A percentile compares a stretch with the other conserved stretches of the same genome.
These are phyloP conservation scores for Phytophthora colocasiae DNA, from an alignment of 352 stramenopile genomes.

Conservation along the genomic window DNA sequence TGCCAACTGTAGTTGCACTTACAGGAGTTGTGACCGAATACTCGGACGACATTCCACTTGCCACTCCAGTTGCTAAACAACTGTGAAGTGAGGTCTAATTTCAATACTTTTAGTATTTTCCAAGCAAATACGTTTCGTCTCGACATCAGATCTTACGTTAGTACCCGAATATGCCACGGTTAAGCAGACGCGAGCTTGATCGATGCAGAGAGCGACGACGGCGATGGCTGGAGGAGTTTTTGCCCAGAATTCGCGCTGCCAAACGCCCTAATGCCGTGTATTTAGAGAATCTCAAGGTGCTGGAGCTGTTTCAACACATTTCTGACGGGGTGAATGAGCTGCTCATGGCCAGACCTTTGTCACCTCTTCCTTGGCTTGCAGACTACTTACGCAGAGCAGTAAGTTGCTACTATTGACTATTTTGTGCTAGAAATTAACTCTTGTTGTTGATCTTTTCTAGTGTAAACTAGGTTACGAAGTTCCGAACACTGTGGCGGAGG, in stretches of 20 bases:
- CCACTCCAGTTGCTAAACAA: too few species aligned
- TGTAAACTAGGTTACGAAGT: constrained; percentile 68
- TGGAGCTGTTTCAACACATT: constrained; percentile 61
- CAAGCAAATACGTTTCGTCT: too few species aligned
- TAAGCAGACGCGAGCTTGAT: constrained; percentile 25
- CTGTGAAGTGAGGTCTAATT: too few species aligned
- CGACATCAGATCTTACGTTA: too few species aligned
- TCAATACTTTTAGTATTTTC: too few species aligned
- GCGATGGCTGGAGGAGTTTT: constrained; percentile 36
- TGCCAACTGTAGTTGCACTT: too few species aligned
- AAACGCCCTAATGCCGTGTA: constrained; percentile 51
- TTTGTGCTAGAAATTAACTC: neutral
- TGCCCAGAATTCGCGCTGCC: constrained; percentile 36
- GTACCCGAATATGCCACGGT: constrained; percentile 16
- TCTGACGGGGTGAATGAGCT: constrained; percentile 53
- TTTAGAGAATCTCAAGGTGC: constrained; percentile 37
- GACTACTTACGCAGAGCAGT: constrained; percentile 69
- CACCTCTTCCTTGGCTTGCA: constrained; percentile 58
- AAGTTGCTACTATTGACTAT: neutral
- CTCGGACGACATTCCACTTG: too few species aligned
- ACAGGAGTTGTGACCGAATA: too few species aligned
- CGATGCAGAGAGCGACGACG: constrained; percentile 25
- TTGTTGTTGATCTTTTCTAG: constrained; percentile 25
- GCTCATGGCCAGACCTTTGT: constrained; percentile 55
- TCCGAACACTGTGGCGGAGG: constrained; percentile 44